These are phyloP conservation scores for Rhipidocladum racemiflorum DNA, from an alignment of 176 grass and related monocot genomes.

Conservation along the genomic window DNA sequence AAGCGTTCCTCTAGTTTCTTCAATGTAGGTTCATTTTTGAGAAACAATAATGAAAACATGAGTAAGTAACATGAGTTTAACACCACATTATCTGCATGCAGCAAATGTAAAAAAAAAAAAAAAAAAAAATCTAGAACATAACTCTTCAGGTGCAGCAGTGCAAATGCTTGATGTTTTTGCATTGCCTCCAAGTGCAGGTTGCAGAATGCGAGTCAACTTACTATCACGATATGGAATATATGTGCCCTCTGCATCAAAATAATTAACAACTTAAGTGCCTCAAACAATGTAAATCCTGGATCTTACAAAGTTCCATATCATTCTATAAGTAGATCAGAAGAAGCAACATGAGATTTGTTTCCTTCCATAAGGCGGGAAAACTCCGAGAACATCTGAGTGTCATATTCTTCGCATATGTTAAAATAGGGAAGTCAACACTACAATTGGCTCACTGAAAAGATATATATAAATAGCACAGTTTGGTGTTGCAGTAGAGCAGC, in stretches of 20 bases:
- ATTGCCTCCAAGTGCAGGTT: slow-evolving; percentile 92
- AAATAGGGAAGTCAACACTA: too few species aligned
- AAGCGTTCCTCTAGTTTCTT: slow-evolving; percentile 94
- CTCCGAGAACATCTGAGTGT: too few species aligned
- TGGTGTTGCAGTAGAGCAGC: too few species aligned
- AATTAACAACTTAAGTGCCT: too few species aligned
- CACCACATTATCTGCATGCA: not conserved
- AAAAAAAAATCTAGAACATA: slow-evolving; percentile 23
- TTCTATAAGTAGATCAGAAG: too few species aligned
- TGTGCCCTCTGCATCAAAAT: slow-evolving; percentile 67
- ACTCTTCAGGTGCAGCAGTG: slow-evolving; percentile 52
- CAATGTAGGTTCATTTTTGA: slow-evolving; percentile 27
- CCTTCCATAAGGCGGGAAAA: too few species aligned
- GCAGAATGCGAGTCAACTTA: slow-evolving; percentile 87
- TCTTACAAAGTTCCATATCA: too few species aligned
- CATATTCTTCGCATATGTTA: too few species aligned
- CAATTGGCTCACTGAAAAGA: too few species aligned
- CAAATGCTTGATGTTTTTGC: slow-evolving; percentile 92
- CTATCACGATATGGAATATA: slow-evolving; percentile 93
- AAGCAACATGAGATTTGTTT: too few species aligned
- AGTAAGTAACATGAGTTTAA: not conserved
- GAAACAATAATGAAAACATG: not conserved
- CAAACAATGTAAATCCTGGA: too few species aligned
- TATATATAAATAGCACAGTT: too few species aligned
- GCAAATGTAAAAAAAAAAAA: slow-evolving; percentile 27